Conservation (phyloP, 2,329 filamentous ascomycete species). For the Talaromyces verruculosus region DNA sequence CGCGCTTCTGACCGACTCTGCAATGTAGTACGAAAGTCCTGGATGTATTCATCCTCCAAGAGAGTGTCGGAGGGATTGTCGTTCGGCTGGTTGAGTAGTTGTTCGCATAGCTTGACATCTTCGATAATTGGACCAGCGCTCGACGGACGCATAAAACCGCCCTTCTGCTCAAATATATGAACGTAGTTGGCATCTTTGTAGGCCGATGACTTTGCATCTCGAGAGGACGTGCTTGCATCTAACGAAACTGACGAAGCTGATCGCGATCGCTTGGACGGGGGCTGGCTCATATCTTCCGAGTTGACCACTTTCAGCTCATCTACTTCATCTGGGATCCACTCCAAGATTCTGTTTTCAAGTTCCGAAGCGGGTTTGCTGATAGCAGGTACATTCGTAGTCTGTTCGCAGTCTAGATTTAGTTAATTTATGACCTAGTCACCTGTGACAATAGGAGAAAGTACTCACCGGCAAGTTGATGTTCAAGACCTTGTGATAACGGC, state of each 20-base stretch:
- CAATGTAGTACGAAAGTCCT: neutral
- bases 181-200: neutral
- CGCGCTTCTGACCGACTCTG: neutral
- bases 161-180: neutral
- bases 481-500: neutral
- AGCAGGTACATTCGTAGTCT: neutral
- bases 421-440: neutral
- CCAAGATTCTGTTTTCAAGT: neutral
- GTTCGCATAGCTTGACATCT: neutral
- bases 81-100: neutral
- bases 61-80: neutral
- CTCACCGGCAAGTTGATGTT: neutral
- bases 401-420: neutral
- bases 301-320: neutral
- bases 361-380: neutral
- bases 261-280: neutral
- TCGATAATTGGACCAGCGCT: neutral
- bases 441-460: neutral
- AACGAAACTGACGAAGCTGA: neutral
- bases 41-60: neutral
- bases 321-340: neutral
- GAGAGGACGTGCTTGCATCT: neutral
- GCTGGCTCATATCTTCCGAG: neutral
- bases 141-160: neutral
- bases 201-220: neutral